Conservation (phyloP, 345 rosid genomes). For the Eucalyptus tenuipes region DNA sequence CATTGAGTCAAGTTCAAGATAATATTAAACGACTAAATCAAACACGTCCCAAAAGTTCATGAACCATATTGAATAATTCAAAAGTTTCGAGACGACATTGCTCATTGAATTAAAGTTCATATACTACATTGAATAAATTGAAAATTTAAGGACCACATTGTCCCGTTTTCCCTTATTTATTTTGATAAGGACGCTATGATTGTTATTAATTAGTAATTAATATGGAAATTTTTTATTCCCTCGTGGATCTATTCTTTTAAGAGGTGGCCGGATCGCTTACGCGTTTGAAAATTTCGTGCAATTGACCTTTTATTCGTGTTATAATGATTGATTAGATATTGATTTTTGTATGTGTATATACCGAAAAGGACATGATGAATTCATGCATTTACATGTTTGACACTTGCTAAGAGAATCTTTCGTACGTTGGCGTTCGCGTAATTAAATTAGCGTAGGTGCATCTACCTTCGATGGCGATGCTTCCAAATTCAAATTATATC, state of each 20-base stretch:
- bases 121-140: rapidly evolving
- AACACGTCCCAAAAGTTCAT: no score
- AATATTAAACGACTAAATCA: no score
- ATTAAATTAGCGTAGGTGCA: background rate
- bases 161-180: no score
- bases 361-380: background rate
- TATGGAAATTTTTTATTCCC: background rate
- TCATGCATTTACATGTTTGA: background rate
- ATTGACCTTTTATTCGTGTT: background rate
- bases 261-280: background rate
- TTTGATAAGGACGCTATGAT: background rate
- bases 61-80: no score
- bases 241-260: background rate
- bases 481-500: background rate
- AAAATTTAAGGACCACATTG: rapidly evolving
- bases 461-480: background rate
- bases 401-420: background rate
- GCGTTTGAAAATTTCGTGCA: background rate
- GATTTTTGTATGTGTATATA: rapidly evolving
- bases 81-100: rapidly evolving
- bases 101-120: rapidly evolving
- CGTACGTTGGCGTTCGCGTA: background rate
- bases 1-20: no score
- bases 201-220: background rate
- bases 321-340: background rate